Evolutionary conservation across 345 rosid genomes (phyloP).

Genomic region (Camelina hispida): DNA sequence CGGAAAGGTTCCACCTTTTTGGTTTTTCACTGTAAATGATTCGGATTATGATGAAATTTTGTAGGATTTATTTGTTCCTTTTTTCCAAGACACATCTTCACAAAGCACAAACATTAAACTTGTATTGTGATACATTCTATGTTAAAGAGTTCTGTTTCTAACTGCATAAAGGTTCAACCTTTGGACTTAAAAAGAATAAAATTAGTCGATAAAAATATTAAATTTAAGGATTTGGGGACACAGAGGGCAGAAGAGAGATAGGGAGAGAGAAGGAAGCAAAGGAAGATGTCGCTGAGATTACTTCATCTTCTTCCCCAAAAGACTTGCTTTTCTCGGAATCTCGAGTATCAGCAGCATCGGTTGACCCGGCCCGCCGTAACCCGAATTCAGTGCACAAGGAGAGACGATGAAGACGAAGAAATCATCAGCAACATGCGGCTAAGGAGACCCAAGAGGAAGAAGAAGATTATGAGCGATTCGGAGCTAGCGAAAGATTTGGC

Average conservation of each 20-base stretch:
- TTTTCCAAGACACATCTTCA: background rate
- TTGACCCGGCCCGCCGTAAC: constrained; percentile 45
- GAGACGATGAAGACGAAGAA: constrained; percentile 29
- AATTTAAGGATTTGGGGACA: background rate
- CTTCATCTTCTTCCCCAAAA: constrained; percentile 41
- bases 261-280: background rate
- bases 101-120: constrained; percentile 5
- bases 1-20: constrained; percentile 24
- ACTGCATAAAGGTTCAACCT: background rate
- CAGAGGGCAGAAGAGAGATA: constrained; percentile 3
- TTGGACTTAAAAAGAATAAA: background rate
- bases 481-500: constrained; percentile 70
- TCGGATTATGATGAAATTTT: background rate
- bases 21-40: constrained; percentile 37
- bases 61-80: constrained; percentile 9
- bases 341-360: background rate
- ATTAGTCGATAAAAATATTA: too few relatives aligned
- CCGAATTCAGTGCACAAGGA: constrained; percentile 47
- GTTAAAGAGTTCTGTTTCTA: background rate
- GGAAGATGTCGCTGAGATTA: constrained; percentile 52
- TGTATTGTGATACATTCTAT: constrained; percentile 6
- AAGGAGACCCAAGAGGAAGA: constrained; percentile 34
- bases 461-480: constrained; percentile 44
- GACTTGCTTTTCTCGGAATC: constrained; percentile 24
- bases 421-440: constrained; percentile 25